Base-by-base conservation (phyloP, 495 filamentous ascomycete species). In the Saxophila tyrrhenica region DNA sequence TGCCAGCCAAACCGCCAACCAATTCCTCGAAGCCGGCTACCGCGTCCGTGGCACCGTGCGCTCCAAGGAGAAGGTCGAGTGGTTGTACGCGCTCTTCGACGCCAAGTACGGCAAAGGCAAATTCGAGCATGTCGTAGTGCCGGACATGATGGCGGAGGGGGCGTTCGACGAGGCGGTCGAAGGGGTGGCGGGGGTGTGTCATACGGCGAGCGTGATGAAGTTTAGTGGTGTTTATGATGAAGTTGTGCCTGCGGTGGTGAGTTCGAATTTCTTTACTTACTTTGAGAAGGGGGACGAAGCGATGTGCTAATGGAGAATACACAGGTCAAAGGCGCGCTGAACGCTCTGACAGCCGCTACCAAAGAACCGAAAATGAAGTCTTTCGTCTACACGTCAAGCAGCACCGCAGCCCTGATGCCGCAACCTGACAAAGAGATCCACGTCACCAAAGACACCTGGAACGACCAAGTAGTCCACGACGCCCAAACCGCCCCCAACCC, bases 351-450 rank as follows among this genome's bases (percentile, higher is more conserved):
- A 20, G 64, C 72, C 10, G 79, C 81, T 1, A 59, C 68, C 0
- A 65, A 66, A 25, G 62, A 73, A 20, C 63, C 69, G 0, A 62
- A 64, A 2, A 65, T 83, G 16, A 74, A 75, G 55, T 63, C 73
- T 1, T 66, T 82, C 39, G 79, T 82, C 2, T 67, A 70, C 51
- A 77, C 73, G 1, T 78, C 74, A n/a, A 80, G 75, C 0, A 74
- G 71, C 1, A 60, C 59, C 0, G 72, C 79, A 0, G 67, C 72
- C 13, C 47, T 61, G 20, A 43, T 61, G 21, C 67, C 69, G 0
- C 58, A 54, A 42, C 57, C 61, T 16, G 64, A 67, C 44, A 53
- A 64, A 17, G 48, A 57, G 9, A 62, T 67, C 44, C 32, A 25
- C 20, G 63, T 79, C 29, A 64, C 60, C 22, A 42, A 42, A 0